These are phyloP conservation scores for Starmerella apicola DNA, from an alignment of 805 yeast genomes.

Conservation along the genomic window DNA sequence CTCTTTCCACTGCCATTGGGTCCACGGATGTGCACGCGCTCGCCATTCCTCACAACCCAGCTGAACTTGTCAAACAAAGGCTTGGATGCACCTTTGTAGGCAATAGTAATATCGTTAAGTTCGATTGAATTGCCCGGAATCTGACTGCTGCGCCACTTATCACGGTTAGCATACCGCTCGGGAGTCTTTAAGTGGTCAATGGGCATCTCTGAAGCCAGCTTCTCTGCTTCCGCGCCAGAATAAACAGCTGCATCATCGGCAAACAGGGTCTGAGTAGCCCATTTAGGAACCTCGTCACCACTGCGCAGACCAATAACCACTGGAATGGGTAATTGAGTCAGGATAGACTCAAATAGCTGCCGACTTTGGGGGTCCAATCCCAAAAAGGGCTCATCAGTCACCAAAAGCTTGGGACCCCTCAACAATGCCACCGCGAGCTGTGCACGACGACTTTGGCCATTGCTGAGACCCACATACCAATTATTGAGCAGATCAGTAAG, in stretches of 20 bases:
- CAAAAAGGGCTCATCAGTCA: constrained; percentile 84
- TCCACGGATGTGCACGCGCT: constrained; percentile 82
- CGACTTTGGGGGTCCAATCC: constrained; percentile 78
- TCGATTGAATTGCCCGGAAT: constrained; percentile 35
- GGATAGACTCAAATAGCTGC: constrained; percentile 42
- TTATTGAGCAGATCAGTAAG: constrained; percentile 47
- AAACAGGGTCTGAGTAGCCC: constrained; percentile 50
- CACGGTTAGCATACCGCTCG: not conserved
- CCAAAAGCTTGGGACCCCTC: constrained; percentile 47
- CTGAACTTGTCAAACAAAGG: constrained; percentile 46
- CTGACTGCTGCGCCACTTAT: not conserved
- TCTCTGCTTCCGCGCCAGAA: constrained; percentile 6
- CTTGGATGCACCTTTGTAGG: constrained; percentile 41
- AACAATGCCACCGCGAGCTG: constrained; percentile 67
- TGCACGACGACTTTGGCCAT: constrained; percentile 89
- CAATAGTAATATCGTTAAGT: constrained; percentile 49
- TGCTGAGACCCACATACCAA: constrained; percentile 79
- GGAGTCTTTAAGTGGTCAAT: not conserved
- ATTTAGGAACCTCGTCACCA: constrained; percentile 64
- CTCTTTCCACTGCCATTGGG: constrained; percentile 90
- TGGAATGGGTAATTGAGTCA: constrained; percentile 33
- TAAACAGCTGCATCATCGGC: constrained; percentile 41
- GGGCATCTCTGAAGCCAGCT: constrained; percentile 1
- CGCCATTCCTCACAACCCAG: constrained; percentile 60
- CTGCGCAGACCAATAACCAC: constrained; percentile 63